phyloP scores from a whole-genome alignment of 2,329 filamentous ascomycete genomes.

The Aspergillus novofumigatus region DNA sequence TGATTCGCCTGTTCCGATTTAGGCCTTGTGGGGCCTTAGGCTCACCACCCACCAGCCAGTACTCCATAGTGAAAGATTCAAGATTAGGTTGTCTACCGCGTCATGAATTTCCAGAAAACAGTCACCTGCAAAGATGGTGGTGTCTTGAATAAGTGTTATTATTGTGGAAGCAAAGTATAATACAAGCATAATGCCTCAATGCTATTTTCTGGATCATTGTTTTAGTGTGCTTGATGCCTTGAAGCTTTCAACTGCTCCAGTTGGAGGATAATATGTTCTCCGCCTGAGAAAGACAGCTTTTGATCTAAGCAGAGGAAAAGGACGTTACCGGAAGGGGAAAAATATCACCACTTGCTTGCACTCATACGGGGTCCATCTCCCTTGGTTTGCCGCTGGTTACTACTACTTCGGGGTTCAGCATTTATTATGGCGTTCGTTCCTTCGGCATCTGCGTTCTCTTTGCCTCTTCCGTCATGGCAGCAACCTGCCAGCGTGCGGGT shows the following conservation, averaged over 20 bases:
- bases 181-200: background rate
- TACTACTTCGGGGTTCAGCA: constrained; percentile 2
- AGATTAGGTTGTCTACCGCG: too few species aligned
- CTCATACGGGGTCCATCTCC: too few species aligned
- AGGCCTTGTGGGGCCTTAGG: background rate
- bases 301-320: background rate
- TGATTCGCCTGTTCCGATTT: background rate
- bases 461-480: constrained; percentile 36
- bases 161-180: background rate
- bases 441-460: constrained; percentile 33
- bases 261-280: background rate
- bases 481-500: constrained; percentile 33
- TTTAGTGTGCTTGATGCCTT: background rate
- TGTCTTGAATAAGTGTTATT: background rate
- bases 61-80: background rate
- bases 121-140: background rate
- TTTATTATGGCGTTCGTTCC: constrained; percentile 25
- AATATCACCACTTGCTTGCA: too few species aligned
- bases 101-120: too few species aligned
- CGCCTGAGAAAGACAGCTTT: background rate
- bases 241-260: background rate
- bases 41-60: background rate
- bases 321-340: too few species aligned
- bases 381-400: background rate
- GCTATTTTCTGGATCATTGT: background rate